Evolutionary conservation across 2,329 filamentous ascomycete species (phyloP).

Genomic region (Beauveria asiatica): DNA sequence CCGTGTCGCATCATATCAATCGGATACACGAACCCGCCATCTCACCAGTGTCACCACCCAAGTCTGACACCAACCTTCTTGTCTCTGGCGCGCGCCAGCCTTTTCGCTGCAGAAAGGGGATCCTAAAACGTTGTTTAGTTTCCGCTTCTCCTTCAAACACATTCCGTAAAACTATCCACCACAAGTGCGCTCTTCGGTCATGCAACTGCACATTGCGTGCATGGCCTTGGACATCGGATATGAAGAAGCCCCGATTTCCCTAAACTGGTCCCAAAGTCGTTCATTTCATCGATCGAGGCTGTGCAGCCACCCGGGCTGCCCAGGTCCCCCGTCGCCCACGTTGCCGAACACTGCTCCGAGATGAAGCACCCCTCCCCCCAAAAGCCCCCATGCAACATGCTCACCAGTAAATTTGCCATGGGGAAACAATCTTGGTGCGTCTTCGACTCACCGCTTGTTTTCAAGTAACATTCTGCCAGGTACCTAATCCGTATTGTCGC

Average conservation of each 20-base stretch:
- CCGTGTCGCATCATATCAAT: constrained; percentile 5
- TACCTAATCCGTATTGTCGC: too few relatives aligned
- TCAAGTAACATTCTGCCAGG: neutral
- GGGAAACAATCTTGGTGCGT: neutral
- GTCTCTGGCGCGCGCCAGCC: too few relatives aligned
- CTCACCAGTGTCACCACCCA: too few relatives aligned
- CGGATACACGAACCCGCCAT: neutral
- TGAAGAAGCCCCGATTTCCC: too few relatives aligned
- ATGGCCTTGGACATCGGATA: too few relatives aligned
- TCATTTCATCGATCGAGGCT: constrained; percentile 8
- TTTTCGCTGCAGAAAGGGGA: too few relatives aligned
- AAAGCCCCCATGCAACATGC: neutral
- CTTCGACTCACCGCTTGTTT: neutral
- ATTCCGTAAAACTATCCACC: too few relatives aligned
- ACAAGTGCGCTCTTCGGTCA: neutral
- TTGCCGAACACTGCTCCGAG: neutral
- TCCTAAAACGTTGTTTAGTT: too few relatives aligned
- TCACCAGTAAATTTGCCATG: neutral
- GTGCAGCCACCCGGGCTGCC: neutral
- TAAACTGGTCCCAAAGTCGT: neutral
- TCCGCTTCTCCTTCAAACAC: too few relatives aligned
- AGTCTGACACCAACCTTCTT: too few relatives aligned
- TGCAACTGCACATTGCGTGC: neutral
- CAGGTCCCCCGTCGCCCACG: neutral
- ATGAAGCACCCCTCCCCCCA: neutral